Evolutionary conservation across 495 filamentous ascomycete species (phyloP), one percentile per base, ranked within the genome.

Genomic region (Glonium stellatum): DNA sequence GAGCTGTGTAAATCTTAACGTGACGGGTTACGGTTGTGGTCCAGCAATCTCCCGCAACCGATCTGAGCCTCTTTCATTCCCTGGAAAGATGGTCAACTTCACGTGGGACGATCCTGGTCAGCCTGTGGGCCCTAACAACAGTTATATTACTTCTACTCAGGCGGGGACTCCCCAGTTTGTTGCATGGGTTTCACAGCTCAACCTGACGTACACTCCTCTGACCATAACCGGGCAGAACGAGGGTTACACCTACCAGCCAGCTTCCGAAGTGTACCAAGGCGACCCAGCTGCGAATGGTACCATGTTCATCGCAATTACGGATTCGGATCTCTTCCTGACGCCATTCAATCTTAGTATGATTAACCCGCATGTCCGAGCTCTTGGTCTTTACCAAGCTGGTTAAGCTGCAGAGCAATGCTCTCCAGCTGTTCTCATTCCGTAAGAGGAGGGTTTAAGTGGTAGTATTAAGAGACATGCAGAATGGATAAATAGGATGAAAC

Each of bases 171-270:
- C 89, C 0, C 70, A 71, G 42, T 96, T 79, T 41, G 91, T 91
- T 1, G 80, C 80, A 0, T 96, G 88, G 89, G 81, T 87, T 9
- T 78, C 75, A n/a, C 90, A 95, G 80, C 74, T 95, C 35, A 95
- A 96, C 63, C 77, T 90, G 23, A 95, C 90, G 0, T 95, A 95
- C 70, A 83, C 89, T 1, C 77, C 84, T 0, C 71, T 95, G 61
- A 79, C 71, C 5, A 68, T 85, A 53, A 75, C 78, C 1, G 76
- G 76, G 5, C 71, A 73, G 18, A 82, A 80, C 55, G 74, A 73
- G 1, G 89, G 85, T 0, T 84, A 75, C 63, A 88, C 89, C 0
- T 78, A 79, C 55, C 90, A 96, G 75, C 91, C 89, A 0, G 70
- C 74, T 39, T 67, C 78, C 18, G 75, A 78, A 39, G 84, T 84